Evolutionary conservation across 495 filamentous ascomycete genomes (phyloP).

Genomic region (Xylaria curta): DNA sequence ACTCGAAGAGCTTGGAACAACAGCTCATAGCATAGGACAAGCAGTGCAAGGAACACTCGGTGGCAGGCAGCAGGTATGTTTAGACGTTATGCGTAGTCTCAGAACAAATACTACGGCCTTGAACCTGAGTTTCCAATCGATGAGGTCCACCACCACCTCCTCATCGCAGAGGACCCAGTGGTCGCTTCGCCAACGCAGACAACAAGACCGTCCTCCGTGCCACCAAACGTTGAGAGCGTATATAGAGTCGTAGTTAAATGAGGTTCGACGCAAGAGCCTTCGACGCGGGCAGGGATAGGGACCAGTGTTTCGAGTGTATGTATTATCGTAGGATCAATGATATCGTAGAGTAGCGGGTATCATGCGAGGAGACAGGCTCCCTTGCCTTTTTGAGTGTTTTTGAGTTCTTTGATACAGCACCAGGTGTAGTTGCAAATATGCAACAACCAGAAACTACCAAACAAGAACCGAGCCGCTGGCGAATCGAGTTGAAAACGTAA

Average conservation of each 20-base stretch:
- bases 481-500: neutral
- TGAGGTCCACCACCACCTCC: constrained; percentile 50
- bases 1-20: constrained; percentile 27
- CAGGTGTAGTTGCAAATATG: neutral
- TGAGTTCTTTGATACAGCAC: constrained; percentile 1
- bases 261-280: constrained; percentile 20
- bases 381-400: neutral
- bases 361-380: neutral
- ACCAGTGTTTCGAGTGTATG: constrained; percentile 24
- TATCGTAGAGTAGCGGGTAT: neutral
- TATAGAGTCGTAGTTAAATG: constrained; percentile 19
- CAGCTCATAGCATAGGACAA: constrained; percentile 36
- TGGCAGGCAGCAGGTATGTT: neutral
- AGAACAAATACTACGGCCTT: constrained; percentile 31
- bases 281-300: constrained; percentile 7
- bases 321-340: constrained; percentile 3
- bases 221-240: neutral
- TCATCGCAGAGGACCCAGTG: constrained; percentile 50
- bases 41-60: constrained; percentile 17
- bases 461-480: neutral
- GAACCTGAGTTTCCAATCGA: constrained; percentile 40
- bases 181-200: constrained; percentile 40
- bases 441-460: neutral
- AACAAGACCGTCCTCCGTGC: constrained; percentile 27
- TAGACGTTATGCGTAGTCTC: constrained; percentile 25